These are phyloP conservation scores for Exophiala viscosa DNA, from an alignment of 2,329 filamentous ascomycete genomes.

Conservation along the genomic window DNA sequence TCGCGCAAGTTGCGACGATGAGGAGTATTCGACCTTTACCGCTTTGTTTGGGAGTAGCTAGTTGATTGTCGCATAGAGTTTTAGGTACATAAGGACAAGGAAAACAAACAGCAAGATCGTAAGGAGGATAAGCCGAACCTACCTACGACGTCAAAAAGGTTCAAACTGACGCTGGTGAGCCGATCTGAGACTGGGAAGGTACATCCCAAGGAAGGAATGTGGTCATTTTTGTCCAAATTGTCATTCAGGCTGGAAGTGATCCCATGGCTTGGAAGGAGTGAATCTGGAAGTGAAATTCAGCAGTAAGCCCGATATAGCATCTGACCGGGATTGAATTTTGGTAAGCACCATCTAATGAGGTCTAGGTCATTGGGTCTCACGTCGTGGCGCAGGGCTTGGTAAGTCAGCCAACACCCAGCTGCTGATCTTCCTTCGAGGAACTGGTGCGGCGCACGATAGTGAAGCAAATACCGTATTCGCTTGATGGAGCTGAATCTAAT, in stretches of 20 bases:
- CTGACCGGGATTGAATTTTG: neutral
- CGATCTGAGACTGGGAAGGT: neutral
- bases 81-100: neutral
- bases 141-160: neutral
- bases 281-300: neutral
- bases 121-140: neutral
- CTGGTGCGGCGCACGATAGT: too few species aligned
- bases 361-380: neutral
- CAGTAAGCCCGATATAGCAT: conserved; percentile 1
- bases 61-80: conserved; percentile 3
- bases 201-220: neutral
- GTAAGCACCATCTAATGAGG: neutral
- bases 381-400: too few species aligned
- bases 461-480: too few species aligned
- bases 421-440: neutral
- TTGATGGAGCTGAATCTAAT: too few species aligned
- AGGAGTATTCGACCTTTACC: conserved; percentile 8
- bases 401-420: neutral
- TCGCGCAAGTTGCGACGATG: neutral
- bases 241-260: neutral
- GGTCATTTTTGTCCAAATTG: neutral
- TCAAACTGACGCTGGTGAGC: neutral
- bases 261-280: neutral
- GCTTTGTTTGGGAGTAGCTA: conserved; percentile 19
- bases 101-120: neutral